Conservation (phyloP, 2,329 filamentous ascomycete species). For the Paraphaeosphaeria minitans region DNA sequence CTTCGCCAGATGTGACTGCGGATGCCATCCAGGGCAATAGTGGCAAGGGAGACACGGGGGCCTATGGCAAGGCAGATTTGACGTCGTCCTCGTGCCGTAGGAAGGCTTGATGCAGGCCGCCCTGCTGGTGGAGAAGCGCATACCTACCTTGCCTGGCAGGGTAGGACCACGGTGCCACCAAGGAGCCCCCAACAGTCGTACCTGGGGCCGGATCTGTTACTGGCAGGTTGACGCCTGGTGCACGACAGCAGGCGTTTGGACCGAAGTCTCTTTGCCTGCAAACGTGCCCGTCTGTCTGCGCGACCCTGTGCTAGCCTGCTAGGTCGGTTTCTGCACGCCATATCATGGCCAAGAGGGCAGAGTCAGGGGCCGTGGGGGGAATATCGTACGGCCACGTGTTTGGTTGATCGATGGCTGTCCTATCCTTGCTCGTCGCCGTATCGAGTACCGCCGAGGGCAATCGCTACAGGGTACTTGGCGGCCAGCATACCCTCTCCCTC, state of each 20-base stretch:
- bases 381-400: slow-evolving; percentile 8
- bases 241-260: slow-evolving; percentile 27
- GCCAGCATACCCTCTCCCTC: not conserved
- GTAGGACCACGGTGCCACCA: slow-evolving; percentile 31
- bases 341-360: slow-evolving; percentile 32
- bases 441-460: not conserved
- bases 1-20: not conserved
- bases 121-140: slow-evolving; percentile 1
- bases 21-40: not conserved
- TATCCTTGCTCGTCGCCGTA: not conserved
- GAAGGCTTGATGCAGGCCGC: not conserved
- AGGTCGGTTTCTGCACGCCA: slow-evolving; percentile 29
- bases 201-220: slow-evolving; percentile 24
- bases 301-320: slow-evolving; percentile 15
- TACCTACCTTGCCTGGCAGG: slow-evolving; percentile 3
- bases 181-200: slow-evolving; percentile 38
- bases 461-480: not conserved
- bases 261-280: slow-evolving; percentile 25
- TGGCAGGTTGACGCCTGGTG: slow-evolving; percentile 31
- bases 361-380: slow-evolving; percentile 9
- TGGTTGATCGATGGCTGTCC: not conserved
- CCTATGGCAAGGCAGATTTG: slow-evolving; percentile 6
- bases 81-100: not conserved
- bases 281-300: slow-evolving; percentile 31
- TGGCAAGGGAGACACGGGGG: not conserved